phyloP scores from a whole-genome alignment of 768 basidiomycete species.

The Tylopilus vinaceipallidus region DNA sequence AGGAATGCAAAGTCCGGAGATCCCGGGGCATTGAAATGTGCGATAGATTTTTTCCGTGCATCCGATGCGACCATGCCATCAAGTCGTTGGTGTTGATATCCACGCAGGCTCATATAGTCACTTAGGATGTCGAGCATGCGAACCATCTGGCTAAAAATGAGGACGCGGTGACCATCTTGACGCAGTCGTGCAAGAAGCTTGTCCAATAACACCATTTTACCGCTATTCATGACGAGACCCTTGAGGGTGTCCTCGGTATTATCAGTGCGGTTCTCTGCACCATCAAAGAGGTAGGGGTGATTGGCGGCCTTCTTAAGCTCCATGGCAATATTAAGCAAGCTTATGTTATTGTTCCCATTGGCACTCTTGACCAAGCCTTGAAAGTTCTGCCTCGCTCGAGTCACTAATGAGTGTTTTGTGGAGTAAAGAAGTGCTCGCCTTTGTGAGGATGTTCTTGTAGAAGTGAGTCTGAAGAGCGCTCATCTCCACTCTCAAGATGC shows the following conservation, averaged over 20 bases:
- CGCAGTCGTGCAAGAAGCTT: conserved; percentile 90
- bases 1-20: conserved; percentile 97
- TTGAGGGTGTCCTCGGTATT: conserved; percentile 82
- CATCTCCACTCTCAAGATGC: conserved; percentile 97
- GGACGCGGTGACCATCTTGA: conserved; percentile 91
- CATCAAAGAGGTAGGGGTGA: conserved; percentile 97
- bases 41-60: conserved; percentile 90
- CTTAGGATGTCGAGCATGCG: conserved; percentile 97
- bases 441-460: conserved; percentile 97
- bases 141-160: conserved; percentile 99
- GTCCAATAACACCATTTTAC: conserved; percentile 97
- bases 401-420: conserved; percentile 1
- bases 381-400: conserved; percentile 66
- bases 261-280: conserved; percentile 70
- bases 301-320: conserved; percentile 98
- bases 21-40: conserved; percentile 92
- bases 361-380: conserved; percentile 88
- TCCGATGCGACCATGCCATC: conserved; percentile 97
- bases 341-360: conserved; percentile 87
- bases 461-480: conserved; percentile 93
- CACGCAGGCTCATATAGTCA: conserved; percentile 90
- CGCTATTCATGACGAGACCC: conserved; percentile 97
- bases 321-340: conserved; percentile 97
- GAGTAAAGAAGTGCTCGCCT: conserved; percentile 43
- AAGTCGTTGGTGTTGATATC: conserved; percentile 89